Base-by-base conservation (phyloP, 1,284 basidiomycete genomes). In the Gastroboletus turbinatus region DNA sequence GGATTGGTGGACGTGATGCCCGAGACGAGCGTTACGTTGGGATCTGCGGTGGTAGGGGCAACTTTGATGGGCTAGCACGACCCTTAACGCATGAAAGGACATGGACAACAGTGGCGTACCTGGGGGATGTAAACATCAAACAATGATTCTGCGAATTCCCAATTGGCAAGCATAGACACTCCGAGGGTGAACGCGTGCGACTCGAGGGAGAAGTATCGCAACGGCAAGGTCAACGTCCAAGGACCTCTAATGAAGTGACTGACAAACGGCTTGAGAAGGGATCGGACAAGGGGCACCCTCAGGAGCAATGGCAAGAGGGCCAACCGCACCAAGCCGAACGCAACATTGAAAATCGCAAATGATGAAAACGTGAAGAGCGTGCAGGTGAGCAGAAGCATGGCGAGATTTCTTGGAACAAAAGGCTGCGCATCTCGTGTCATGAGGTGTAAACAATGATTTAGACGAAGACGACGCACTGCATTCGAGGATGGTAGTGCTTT, bases 201-300 rank as follows among this genome's bases (percentile, higher is more conserved):
- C 17, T 86, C 65, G 4, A 87, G 69, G 1, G 72, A 58, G 30
- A 76, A 58, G 57, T 87, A 75, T 11, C 67, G 68, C 40, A 81
- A 65, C 0, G 83, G 77, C 11, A 87, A 74, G 1, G 74, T 63
- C 11, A 85, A 43, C 0, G 80, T 82, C 78, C 79, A 85, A 8
- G 79, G 69, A 1, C 84, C 83, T 38, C 79, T 75, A 3, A 85
- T 67, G 63, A 88, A 87, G 67, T 88, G 85, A 0, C 78, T 80
- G 0, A 78, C 74, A 63, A 88, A 84, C 0, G 85, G 87, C 19
- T 76, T 77, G 8, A 88, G 68, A 14, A 84, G 27, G 11, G 67
- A 63, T 16, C 75, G 75, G 17, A 87, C 46, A 13, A 86, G 50
- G 0, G 87, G 85, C 2, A 86, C 46, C 46, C 72, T 74, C 63